Percentiles rank a stretch among this genome's conserved stretches.
These are phyloP conservation scores for Ophiostoma perfectum DNA, from an alignment of 2,329 filamentous ascomycete genomes.

Conservation along the genomic window DNA sequence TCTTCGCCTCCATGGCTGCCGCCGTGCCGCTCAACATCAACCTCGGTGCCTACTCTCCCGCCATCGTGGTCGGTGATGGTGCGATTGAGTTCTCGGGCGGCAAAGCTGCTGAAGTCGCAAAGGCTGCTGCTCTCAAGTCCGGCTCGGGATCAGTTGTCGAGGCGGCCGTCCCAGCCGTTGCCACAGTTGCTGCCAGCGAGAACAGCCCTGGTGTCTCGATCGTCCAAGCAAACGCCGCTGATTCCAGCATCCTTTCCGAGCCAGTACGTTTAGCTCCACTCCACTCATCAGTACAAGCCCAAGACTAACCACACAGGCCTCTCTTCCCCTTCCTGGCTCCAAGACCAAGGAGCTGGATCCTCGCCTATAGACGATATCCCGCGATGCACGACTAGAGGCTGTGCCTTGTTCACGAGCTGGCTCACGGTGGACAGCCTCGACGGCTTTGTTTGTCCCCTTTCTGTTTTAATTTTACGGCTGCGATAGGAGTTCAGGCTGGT, in stretches of 20 bases:
- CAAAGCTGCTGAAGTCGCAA: not conserved
- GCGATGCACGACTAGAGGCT: not conserved
- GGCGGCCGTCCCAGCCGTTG: not conserved
- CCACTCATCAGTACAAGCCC: not conserved
- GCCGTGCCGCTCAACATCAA: conserved; percentile 34
- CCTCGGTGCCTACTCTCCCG: conserved; percentile 41
- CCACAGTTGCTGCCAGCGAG: not conserved
- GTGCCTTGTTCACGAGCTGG: conserved; percentile 5
- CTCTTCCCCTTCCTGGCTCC: not conserved
- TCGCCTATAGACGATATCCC: not conserved
- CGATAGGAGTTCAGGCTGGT: not conserved
- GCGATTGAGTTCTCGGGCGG: conserved; percentile 14
- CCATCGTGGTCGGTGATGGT: conserved; percentile 35
- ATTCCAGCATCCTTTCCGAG: conserved; percentile 15
- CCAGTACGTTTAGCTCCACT: conserved; percentile 10
- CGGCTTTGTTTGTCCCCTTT: not conserved
- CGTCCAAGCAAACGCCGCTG: conserved; percentile 10
- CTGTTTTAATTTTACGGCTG: not conserved
- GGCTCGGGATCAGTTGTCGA: not conserved
- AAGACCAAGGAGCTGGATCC: conserved; percentile 10
- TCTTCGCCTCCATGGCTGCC: conserved; percentile 11
- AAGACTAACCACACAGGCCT: not conserved
- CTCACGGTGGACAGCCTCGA: not conserved
- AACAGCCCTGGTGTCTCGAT: conserved; percentile 11
- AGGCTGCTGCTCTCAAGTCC: conserved; percentile 6